A percentile compares a stretch with the other conserved stretches of the same genome.
These are phyloP conservation scores for Colletotrichum zoysiae DNA, from an alignment of 2,329 filamentous ascomycete species.

Conservation along the genomic window DNA sequence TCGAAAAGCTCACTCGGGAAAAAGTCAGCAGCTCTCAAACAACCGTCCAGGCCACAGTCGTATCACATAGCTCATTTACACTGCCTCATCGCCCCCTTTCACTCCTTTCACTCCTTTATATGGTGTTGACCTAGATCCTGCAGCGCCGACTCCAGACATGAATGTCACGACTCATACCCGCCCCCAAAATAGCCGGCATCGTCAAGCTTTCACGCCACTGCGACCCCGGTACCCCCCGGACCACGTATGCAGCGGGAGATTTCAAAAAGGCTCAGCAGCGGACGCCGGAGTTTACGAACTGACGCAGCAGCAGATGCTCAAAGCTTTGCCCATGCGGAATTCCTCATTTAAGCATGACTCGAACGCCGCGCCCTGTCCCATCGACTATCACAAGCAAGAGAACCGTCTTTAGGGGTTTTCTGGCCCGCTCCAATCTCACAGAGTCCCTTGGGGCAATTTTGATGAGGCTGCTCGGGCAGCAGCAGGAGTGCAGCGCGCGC, in stretches of 20 bases:
- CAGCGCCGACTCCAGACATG: background rate
- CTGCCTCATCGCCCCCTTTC: background rate
- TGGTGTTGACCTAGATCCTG: background rate
- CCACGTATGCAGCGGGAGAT: background rate
- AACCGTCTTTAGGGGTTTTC: too few relatives aligned
- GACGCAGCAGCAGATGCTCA: background rate
- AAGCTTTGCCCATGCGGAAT: background rate
- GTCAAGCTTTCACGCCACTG: background rate
- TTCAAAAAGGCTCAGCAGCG: background rate
- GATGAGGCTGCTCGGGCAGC: background rate
- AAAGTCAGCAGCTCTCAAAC: background rate
- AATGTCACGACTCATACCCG: background rate
- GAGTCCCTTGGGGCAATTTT: background rate
- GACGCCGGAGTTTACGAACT: background rate
- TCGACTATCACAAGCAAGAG: background rate
- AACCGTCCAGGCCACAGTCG: background rate
- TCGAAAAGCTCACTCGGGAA: background rate
- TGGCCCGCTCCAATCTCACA: background rate
- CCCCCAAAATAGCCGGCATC: background rate
- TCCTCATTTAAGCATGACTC: constrained; percentile 1
- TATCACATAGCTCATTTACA: background rate
- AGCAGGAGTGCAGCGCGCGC: background rate
- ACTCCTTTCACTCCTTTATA: background rate
- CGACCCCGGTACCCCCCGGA: background rate
- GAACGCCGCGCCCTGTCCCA: background rate